These are phyloP conservation scores for Talaromyces thailandensis DNA, from an alignment of 495 filamentous ascomycete species.

Conservation along the genomic window DNA sequence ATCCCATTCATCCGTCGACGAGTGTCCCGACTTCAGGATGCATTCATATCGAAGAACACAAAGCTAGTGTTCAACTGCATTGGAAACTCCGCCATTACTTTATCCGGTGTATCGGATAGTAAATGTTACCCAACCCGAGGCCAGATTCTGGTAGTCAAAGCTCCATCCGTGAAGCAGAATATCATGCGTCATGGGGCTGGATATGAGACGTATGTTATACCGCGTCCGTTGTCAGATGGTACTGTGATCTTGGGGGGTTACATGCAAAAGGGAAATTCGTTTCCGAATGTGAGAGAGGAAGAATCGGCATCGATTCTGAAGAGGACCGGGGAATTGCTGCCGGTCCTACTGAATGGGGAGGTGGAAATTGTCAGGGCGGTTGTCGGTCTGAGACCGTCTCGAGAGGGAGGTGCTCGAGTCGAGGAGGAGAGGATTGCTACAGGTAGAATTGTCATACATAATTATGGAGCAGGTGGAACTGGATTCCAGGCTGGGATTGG, in stretches of 20 bases:
- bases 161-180: slow-evolving; percentile 18
- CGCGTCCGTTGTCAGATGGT: slow-evolving; percentile 20
- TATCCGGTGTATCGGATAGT: slow-evolving; percentile 17
- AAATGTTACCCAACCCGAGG: slow-evolving; percentile 26
- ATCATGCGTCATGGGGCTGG: slow-evolving; percentile 25
- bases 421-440: slow-evolving; percentile 11
- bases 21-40: slow-evolving; percentile 12
- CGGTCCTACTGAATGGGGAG: slow-evolving; percentile 9
- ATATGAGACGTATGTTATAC: slow-evolving; percentile 27
- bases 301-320: slow-evolving; percentile 21
- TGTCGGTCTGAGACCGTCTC: slow-evolving; percentile 20
- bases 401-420: slow-evolving; percentile 20
- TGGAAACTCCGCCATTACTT: slow-evolving; percentile 14
- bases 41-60: slow-evolving; percentile 15
- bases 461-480: slow-evolving; percentile 14
- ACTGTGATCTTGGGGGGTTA: slow-evolving; percentile 23
- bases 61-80: slow-evolving; percentile 24
- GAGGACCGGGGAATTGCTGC: slow-evolving; percentile 15
- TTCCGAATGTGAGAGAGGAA: background rate
- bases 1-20: slow-evolving; percentile 17
- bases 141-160: slow-evolving; percentile 29
- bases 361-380: slow-evolving; percentile 15
- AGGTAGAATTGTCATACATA: slow-evolving; percentile 13
- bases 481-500: slow-evolving; percentile 20
- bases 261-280: slow-evolving; percentile 19